Evolutionary conservation across 1,284 basidiomycete species (phyloP), one percentile per base, ranked within the genome.

Genomic region (Agroathelia rolfsii): DNA sequence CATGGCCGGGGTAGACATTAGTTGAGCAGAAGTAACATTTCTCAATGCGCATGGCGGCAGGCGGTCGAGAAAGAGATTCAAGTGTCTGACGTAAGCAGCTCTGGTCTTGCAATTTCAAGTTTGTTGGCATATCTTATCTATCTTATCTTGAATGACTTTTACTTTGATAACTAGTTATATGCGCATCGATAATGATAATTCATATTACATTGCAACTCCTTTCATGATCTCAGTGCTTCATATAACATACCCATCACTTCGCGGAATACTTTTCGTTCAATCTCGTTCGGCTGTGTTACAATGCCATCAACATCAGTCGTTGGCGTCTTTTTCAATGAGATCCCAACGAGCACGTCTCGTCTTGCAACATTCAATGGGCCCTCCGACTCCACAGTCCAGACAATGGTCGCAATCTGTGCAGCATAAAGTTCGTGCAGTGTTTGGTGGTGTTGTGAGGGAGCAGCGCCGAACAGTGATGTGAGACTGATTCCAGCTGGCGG

Each of bases 21-120:
- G 81, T 83, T 34, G 89, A 94, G 66, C 93, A 97, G 59, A 87
- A 88, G 51, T 88, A 88, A 50, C 84, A 89, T 64, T 87, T 88
- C 60, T 87, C 85, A 41, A 88, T 81, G 50, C 84, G 72, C 85
- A 88, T 88, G 35, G 43, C 43, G 24, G 27, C n/a, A n/a, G n/a
- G n/a, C n/a, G n/a, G n/a, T n/a, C n/a, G n/a, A n/a, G n/a, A n/a
- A n/a, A n/a, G n/a, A n/a, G n/a, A n/a, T n/a, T n/a, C n/a, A n/a
- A n/a, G n/a, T n/a, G n/a, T n/a, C n/a, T n/a, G n/a, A n/a, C n/a
- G n/a, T n/a, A n/a, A n/a, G n/a, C n/a, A n/a, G n/a, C n/a, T n/a
- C n/a, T n/a, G n/a, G n/a, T n/a, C n/a, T n/a, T n/a, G n/a, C n/a
- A n/a, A n/a, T n/a, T n/a, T n/a, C n/a, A n/a, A n/a, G n/a, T n/a